Conservation (phyloP, 2,329 filamentous ascomycete species). For the Stachybotrys chlorohalonatus region DNA sequence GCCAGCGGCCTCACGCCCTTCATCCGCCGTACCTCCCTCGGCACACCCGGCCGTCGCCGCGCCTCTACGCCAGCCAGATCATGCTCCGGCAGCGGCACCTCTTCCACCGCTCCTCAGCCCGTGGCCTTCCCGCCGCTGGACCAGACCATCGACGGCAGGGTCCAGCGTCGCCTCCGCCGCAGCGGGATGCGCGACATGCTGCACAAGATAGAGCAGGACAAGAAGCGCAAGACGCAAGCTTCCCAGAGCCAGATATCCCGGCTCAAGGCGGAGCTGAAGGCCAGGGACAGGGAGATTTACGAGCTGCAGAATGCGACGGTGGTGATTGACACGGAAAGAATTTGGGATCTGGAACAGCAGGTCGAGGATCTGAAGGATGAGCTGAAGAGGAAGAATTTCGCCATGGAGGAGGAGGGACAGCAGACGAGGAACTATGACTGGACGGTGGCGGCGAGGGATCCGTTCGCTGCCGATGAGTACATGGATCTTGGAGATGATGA, state of each 20-base stretch:
- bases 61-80: conserved; percentile 31
- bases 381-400: conserved; percentile 14
- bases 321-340: conserved; percentile 35
- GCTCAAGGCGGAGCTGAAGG: conserved; percentile 38
- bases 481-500: conserved; percentile 31
- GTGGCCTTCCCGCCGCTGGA: conserved; percentile 31
- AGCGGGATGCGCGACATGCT: conserved; percentile 51
- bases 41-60: conserved; percentile 29
- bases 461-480: conserved; percentile 31
- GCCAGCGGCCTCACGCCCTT: conserved; percentile 51
- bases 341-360: conserved; percentile 32
- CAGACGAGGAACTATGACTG: conserved; percentile 33
- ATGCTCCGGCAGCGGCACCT: neutral
- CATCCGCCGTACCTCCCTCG: conserved; percentile 41
- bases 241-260: conserved; percentile 37
- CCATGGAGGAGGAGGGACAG: conserved; percentile 5
- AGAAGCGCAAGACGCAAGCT: conserved; percentile 27
- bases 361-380: conserved; percentile 25
- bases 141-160: conserved; percentile 46
- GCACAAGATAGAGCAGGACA: conserved; percentile 40
- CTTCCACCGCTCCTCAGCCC: conserved; percentile 6
- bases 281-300: conserved; percentile 43
- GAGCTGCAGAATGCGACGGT: conserved; percentile 41
- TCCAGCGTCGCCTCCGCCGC: conserved; percentile 47
- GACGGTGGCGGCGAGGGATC: conserved; percentile 40